phyloP scores from a whole-genome alignment of 106 monocot genomes.

The Dioscorea alata region DNA sequence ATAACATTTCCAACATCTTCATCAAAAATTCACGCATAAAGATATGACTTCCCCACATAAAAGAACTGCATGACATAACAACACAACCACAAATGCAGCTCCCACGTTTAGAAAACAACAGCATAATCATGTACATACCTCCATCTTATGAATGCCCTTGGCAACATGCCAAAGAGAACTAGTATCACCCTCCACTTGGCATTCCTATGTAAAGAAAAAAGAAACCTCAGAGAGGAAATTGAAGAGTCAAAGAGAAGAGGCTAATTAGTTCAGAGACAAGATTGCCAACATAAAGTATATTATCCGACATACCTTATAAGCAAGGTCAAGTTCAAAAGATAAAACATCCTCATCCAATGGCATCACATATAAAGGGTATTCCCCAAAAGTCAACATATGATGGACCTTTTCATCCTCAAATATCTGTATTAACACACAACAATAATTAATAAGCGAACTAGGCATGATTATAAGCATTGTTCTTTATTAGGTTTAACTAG shows the following conservation, averaged over 20 bases:
- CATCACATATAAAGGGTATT: constrained; percentile 75
- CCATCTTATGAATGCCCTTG: constrained; percentile 92
- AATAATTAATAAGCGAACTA: background rate
- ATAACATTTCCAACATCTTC: no score
- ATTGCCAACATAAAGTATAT: background rate
- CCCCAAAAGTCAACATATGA: constrained; percentile 74
- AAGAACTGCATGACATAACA: no score
- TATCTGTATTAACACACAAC: constrained; percentile 38
- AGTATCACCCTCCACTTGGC: constrained; percentile 82
- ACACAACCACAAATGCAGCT: no score
- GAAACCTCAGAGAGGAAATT: background rate
- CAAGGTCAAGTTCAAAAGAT: constrained; percentile 86
- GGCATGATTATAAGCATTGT: no score
- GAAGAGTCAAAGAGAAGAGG: background rate
- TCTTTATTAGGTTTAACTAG: no score
- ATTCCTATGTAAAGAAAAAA: constrained; percentile 48
- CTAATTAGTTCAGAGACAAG: background rate
- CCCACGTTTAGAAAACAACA: no score
- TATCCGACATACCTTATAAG: constrained; percentile 45
- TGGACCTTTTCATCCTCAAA: constrained; percentile 87
- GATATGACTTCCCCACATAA: no score
- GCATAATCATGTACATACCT: constrained; percentile 38
- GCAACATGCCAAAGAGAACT: constrained; percentile 98
- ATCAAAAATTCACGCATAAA: no score
- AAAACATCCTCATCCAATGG: constrained; percentile 95